These are phyloP conservation scores for Colletotrichum truncatum DNA, from an alignment of 2,329 filamentous ascomycete species.

Conservation along the genomic window DNA sequence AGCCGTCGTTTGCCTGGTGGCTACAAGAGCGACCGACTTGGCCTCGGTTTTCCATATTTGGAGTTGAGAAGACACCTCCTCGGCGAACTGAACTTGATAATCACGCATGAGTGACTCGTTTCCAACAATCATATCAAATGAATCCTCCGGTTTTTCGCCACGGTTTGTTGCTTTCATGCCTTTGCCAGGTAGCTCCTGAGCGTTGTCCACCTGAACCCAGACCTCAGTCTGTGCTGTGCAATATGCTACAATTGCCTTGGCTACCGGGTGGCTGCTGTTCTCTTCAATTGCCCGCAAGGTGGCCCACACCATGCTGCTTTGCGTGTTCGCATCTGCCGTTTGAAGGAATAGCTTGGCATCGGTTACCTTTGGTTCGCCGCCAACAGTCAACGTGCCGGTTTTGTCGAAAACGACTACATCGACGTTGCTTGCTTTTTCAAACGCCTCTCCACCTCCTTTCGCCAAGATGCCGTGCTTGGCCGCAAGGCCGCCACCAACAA, in stretches of 20 bases:
- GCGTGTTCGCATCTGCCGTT: constrained; percentile 32
- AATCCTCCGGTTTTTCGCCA: constrained; percentile 36
- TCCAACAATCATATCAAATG: constrained; percentile 70
- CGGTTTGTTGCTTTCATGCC: constrained; percentile 70
- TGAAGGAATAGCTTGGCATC: constrained; percentile 55
- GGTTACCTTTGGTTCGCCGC: constrained; percentile 77
- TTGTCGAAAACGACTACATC: constrained; percentile 89
- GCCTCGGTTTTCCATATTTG: constrained; percentile 69
- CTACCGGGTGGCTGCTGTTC: constrained; percentile 79
- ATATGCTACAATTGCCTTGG: constrained; percentile 73
- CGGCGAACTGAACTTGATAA: constrained; percentile 50
- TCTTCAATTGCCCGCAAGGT: constrained; percentile 71
- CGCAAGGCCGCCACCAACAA: constrained; percentile 82
- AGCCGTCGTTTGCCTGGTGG: constrained; percentile 44
- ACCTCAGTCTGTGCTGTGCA: constrained; percentile 54
- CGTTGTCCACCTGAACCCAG: constrained; percentile 44
- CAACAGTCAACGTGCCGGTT: constrained; percentile 82
- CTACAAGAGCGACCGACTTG: constrained; percentile 71
- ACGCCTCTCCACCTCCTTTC: constrained; percentile 86
- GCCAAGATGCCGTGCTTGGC: constrained; percentile 83
- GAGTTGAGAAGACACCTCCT: constrained; percentile 46
- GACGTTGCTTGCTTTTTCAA: constrained; percentile 82
- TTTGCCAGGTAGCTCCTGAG: constrained; percentile 77
- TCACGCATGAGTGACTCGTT: constrained; percentile 76
- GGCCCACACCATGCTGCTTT: constrained; percentile 50